These are phyloP conservation scores for Auriscalpium microsporum DNA, from an alignment of 768 basidiomycete genomes.

Conservation along the genomic window DNA sequence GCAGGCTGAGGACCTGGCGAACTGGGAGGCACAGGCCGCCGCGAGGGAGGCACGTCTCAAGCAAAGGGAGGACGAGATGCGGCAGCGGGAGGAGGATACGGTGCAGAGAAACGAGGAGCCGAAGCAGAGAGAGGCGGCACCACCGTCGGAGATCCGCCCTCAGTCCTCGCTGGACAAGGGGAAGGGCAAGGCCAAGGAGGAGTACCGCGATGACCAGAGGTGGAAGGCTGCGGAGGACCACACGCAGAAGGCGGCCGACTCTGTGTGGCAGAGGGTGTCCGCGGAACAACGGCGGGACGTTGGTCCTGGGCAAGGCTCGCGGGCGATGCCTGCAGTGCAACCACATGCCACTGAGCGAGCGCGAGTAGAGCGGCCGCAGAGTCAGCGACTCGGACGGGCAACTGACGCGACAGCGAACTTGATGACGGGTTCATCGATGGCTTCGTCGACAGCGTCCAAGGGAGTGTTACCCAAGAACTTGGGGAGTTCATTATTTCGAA, in stretches of 20 bases:
- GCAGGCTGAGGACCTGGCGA: constrained; percentile 17
- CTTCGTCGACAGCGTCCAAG: too few relatives aligned
- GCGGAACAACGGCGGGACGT: neutral
- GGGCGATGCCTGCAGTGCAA: neutral
- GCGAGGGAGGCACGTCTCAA: constrained; percentile 22
- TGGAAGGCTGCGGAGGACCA: neutral
- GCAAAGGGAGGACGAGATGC: constrained; percentile 26
- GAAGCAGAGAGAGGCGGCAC: constrained; percentile 23
- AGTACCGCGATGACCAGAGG: neutral
- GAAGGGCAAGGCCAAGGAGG: neutral
- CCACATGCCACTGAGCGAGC: neutral
- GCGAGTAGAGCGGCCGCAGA: neutral
- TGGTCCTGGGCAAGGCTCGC: neutral
- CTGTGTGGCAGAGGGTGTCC: neutral
- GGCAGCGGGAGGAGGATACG: constrained; percentile 22
- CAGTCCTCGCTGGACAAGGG: neutral
- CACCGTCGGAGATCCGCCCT: constrained; percentile 5
- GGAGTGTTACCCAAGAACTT: too few relatives aligned
- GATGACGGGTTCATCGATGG: too few relatives aligned
- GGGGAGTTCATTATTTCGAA: too few relatives aligned
- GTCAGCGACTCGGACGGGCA: neutral
- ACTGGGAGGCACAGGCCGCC: constrained; percentile 10
- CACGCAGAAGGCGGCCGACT: neutral
- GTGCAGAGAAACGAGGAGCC: constrained; percentile 16
- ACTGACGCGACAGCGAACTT: constrained; percentile 3